Conservation (phyloP, 768 basidiomycete genomes). For the Suillus occidentalis region DNA sequence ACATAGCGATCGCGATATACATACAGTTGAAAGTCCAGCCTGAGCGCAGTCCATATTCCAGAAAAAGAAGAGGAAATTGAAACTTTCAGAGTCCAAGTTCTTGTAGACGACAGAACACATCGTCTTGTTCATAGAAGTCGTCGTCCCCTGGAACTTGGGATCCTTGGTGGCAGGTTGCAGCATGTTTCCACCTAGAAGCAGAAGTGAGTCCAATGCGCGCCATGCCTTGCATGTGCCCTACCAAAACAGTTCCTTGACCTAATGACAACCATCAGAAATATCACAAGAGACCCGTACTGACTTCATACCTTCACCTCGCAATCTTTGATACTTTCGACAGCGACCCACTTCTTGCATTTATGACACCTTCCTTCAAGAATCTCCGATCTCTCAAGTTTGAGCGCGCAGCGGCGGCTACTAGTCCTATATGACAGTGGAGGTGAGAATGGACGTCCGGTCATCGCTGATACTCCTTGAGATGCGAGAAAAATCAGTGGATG, state of each 20-base stretch:
- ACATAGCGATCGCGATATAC: background rate
- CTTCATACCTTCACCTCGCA: slow-evolving; percentile 63
- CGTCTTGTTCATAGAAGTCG: slow-evolving; percentile 58
- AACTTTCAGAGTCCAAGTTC: slow-evolving; percentile 13
- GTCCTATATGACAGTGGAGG: slow-evolving; percentile 68
- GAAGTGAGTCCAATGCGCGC: slow-evolving; percentile 11
- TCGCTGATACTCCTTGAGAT: slow-evolving; percentile 64
- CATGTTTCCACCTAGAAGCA: slow-evolving; percentile 74
- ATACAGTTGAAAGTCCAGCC: background rate
- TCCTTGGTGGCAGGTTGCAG: slow-evolving; percentile 70
- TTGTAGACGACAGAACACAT: slow-evolving; percentile 34
- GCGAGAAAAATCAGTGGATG: slow-evolving; percentile 6
- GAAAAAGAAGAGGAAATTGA: background rate
- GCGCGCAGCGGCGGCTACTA: slow-evolving; percentile 42
- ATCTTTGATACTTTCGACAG: slow-evolving; percentile 71
- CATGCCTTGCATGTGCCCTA: slow-evolving; percentile 34
- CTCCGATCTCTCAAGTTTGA: slow-evolving; percentile 57
- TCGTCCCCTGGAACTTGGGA: slow-evolving; percentile 54
- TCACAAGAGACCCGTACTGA: background rate
- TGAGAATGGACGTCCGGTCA: slow-evolving; percentile 70
- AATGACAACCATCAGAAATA: background rate
- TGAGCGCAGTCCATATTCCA: background rate
- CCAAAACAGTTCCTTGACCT: slow-evolving; percentile 81
- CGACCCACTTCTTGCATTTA: slow-evolving; percentile 71
- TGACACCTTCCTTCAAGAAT: slow-evolving; percentile 78